A percentile compares a stretch with the other conserved stretches of the same genome.
phyloP scores from a whole-genome alignment of 257 asterid genomes.

The Rehmannia glutinosa region DNA sequence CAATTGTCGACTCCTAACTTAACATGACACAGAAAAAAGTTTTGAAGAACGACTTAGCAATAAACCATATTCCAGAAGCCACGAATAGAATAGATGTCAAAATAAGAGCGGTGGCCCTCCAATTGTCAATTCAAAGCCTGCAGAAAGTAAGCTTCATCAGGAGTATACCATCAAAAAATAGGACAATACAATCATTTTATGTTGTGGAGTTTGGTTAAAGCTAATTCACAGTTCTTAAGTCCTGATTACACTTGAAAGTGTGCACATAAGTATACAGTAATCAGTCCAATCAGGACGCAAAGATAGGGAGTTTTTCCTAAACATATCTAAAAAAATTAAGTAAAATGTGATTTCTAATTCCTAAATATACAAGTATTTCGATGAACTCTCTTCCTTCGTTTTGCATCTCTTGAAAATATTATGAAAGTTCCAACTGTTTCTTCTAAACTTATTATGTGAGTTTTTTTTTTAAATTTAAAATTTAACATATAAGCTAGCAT shows the following conservation, averaged over 20 bases:
- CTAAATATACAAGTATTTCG: background rate
- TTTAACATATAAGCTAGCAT: too few species aligned
- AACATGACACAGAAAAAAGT: constrained; percentile 27
- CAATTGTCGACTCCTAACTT: background rate
- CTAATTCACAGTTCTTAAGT: too few species aligned
- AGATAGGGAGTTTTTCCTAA: background rate
- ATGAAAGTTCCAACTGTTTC: background rate
- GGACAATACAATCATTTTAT: too few species aligned
- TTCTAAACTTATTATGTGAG: too few species aligned
- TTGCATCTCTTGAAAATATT: too few species aligned
- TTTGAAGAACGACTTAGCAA: constrained; percentile 36
- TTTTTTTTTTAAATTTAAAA: too few species aligned
- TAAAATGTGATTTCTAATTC: background rate
- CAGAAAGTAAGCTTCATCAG: constrained; percentile 11
- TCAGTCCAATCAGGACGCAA: too few species aligned
- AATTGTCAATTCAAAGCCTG: constrained; percentile 79
- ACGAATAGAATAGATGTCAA: constrained; percentile 73
- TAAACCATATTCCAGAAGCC: constrained; percentile 76
- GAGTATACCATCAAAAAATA: background rate
- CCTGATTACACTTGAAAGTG: too few species aligned
- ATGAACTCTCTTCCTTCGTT: background rate
- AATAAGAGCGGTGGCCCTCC: constrained; percentile 77
- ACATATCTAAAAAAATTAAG: background rate
- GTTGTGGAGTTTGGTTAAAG: too few species aligned
- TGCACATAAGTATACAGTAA: too few species aligned